A percentile compares a stretch with the other conserved stretches of the same genome.
phyloP scores from a whole-genome alignment of 495 filamentous ascomycete genomes.

The Penicillium crystallinum region DNA sequence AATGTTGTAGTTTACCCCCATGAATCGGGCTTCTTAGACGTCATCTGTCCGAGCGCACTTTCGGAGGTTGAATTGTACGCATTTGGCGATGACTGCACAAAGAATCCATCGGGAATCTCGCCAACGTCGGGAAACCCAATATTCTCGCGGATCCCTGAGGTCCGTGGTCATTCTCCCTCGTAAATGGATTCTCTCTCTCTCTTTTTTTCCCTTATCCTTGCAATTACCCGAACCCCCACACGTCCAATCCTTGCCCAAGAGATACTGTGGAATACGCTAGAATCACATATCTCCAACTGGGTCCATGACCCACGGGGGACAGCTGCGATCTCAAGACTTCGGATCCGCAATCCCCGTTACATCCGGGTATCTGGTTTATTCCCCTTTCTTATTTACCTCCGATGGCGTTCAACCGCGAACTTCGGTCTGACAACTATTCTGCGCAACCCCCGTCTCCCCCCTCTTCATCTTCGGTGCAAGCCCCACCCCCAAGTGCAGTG shows the following conservation, averaged over 20 bases:
- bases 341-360: constrained; percentile 31
- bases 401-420: constrained; percentile 24
- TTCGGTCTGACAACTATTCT: constrained; percentile 17
- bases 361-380: constrained; percentile 23
- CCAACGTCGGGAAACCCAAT: background rate
- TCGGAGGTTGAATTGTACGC: background rate
- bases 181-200: too few species aligned
- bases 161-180: background rate
- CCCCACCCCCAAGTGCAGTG: constrained; percentile 26
- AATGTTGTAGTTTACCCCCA: too few species aligned
- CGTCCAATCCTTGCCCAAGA: background rate
- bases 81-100: background rate
- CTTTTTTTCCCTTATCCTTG: background rate
- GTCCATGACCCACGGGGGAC: constrained; percentile 6
- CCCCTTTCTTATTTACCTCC: constrained; percentile 10
- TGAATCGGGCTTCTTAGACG: too few species aligned
- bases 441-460: constrained; percentile 9
- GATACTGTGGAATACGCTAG: constrained; percentile 16
- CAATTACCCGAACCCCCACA: background rate
- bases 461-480: constrained; percentile 11
- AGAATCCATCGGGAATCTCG: background rate
- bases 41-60: background rate
- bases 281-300: constrained; percentile 4
- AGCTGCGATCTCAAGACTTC: constrained; percentile 3
- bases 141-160: background rate